Evolutionary conservation across 1,284 basidiomycete genomes (phyloP).

Genomic region (Peniophora sp.): DNA sequence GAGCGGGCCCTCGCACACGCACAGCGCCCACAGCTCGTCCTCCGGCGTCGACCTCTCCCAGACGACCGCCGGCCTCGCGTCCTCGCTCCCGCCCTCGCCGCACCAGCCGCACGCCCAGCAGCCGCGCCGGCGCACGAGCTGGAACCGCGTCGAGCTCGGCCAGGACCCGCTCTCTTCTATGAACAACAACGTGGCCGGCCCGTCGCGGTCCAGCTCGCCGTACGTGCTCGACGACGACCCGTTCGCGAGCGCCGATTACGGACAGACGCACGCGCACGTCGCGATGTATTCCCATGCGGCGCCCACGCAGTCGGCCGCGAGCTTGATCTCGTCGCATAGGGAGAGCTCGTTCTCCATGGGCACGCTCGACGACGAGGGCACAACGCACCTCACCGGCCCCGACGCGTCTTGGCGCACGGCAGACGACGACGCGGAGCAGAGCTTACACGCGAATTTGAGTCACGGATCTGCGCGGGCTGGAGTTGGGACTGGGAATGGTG

Average conservation of each 20-base stretch:
- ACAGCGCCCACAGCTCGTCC: slow-evolving; percentile 23
- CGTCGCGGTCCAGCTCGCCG: slow-evolving; percentile 11
- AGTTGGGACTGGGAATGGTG: too few species aligned
- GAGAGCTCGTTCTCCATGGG: slow-evolving; percentile 30
- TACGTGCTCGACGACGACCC: slow-evolving; percentile 35
- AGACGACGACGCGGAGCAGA: slow-evolving; percentile 18
- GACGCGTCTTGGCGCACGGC: slow-evolving; percentile 20
- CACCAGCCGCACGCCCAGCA: slow-evolving; percentile 31
- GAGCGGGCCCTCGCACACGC: too few species aligned
- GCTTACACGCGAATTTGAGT: slow-evolving; percentile 10
- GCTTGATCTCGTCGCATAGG: slow-evolving; percentile 34
- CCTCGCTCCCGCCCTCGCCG: slow-evolving; percentile 41
- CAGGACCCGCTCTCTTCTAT: slow-evolving; percentile 9
- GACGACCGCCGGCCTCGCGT: slow-evolving; percentile 36
- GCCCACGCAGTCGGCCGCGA: slow-evolving; percentile 36
- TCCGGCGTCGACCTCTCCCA: slow-evolving; percentile 50
- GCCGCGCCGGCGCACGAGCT: slow-evolving; percentile 45
- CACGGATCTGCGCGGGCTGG: slow-evolving; percentile 20
- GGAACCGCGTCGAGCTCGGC: slow-evolving; percentile 38
- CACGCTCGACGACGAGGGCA: slow-evolving; percentile 43
- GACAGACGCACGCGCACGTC: slow-evolving; percentile 23
- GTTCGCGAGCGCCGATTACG: slow-evolving; percentile 30
- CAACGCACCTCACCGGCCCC: slow-evolving; percentile 41
- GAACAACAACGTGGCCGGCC: slow-evolving; percentile 12
- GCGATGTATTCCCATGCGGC: slow-evolving; percentile 28